Base-by-base conservation (phyloP, 139 green algal species). In the Volvox africanus region DNA sequence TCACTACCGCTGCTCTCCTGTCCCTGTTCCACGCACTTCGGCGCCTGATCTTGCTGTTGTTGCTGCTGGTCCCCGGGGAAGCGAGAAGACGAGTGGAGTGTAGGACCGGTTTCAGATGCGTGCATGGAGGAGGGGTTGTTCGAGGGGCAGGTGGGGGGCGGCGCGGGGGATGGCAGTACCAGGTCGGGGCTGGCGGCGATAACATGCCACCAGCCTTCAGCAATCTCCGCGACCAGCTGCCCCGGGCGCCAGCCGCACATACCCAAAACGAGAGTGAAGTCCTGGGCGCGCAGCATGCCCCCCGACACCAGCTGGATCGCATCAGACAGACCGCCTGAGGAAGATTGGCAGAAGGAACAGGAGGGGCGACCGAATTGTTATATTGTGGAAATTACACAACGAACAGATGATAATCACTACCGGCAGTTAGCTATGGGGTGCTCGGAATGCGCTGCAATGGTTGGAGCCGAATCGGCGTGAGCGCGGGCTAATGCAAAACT, bases 221-320 rank as follows among this genome's bases (percentile, higher is more conserved):
- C 50, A 9, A 94, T 73, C 90, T 95, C 93, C 19, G 71, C 30
- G 21, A 50, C 55, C 30, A 95, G 82, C 90, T 95, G 93, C 0
- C 65, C 65, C 1, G 92, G 77, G 12, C 82, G 71, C 93, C 93
- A 95, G 68, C 88, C 77, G 88, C 88, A 73, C 36, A 84, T 89
- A n/a, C 93, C 93, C n/a, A 95, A 83, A 80, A 93, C 37, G 18
- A 95, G 90, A 5, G 33, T 61, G 90, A 95, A 95, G 82, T 94
- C 89, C 0, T 50, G 61, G 20, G 93, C 88, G 1, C 28, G 62
- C 6, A 92, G 91, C 22, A 95, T 67, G 12, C 93, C 93, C 0
- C 78, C 83, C 24, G 84, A 22, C 22, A 95, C 91, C 55, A 95
- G 33, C 1, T 83, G 67, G 13, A 94, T 92, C 28, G 93, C 93